These are phyloP conservation scores for Sporothrix pallida DNA, from an alignment of 2,329 filamentous ascomycete genomes.

Conservation along the genomic window DNA sequence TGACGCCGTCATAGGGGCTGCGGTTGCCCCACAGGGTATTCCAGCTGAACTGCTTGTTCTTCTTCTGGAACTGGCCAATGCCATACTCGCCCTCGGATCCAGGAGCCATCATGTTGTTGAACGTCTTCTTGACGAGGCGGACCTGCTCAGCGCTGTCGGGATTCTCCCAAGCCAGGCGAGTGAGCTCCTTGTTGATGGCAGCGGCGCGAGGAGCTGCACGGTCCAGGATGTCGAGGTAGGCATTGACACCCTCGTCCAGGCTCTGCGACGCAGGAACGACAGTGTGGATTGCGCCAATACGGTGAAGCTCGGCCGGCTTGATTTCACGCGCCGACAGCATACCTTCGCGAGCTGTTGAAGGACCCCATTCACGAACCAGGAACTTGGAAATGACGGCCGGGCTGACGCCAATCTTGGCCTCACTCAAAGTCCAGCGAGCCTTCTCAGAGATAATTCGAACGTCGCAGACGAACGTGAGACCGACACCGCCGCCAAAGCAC, in stretches of 20 bases:
- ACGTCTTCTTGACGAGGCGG: conserved; percentile 9
- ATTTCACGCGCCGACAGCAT: conserved; percentile 46
- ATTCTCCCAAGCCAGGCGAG: conserved; percentile 17
- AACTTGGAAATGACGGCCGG: conserved; percentile 47
- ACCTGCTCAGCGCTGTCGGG: conserved; percentile 27
- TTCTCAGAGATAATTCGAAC: conserved; percentile 40
- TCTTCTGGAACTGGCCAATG: conserved; percentile 29
- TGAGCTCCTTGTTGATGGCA: conserved; percentile 32
- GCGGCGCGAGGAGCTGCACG: conserved; percentile 24
- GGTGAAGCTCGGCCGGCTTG: conserved; percentile 39
- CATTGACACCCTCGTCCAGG: conserved; percentile 8
- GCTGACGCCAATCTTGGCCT: conserved; percentile 46
- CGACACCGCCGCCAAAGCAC: conserved; percentile 49
- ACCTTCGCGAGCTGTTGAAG: conserved; percentile 44
- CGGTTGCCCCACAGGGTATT: conserved; percentile 23
- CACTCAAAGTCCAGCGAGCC: conserved; percentile 44
- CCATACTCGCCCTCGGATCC: conserved; percentile 29
- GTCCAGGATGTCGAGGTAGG: conserved; percentile 19
- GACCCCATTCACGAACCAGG: conserved; percentile 46
- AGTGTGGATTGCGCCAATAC: conserved; percentile 40
- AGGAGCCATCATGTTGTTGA: conserved; percentile 27
- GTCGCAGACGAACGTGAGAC: conserved; percentile 49
- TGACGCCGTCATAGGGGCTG: conserved; percentile 1
- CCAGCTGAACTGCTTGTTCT: conserved; percentile 26
- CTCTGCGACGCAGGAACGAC: conserved; percentile 37